phyloP scores from a whole-genome alignment of 805 yeast genomes.

The Saturnispora quitensis region DNA sequence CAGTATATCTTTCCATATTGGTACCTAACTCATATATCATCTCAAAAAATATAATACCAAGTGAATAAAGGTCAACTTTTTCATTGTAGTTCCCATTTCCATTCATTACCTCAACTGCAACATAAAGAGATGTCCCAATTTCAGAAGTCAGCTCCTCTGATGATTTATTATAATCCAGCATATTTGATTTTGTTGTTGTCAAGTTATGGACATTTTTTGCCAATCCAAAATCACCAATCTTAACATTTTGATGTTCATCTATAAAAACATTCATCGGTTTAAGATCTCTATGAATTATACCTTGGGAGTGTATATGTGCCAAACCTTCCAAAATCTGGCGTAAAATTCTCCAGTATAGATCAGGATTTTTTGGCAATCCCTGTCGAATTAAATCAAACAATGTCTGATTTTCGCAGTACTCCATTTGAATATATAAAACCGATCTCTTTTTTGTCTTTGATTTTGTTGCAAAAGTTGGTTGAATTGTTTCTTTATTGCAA shows the following conservation, averaged over 20 bases:
- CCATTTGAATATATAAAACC: conserved; percentile 94
- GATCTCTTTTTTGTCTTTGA: conserved; percentile 35
- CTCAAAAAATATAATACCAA: conserved; percentile 92
- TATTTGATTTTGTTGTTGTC: conserved; percentile 4
- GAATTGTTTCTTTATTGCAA: conserved; percentile 13
- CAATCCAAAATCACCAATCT: conserved; percentile 94
- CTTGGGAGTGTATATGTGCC: conserved; percentile 84
- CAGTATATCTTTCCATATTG: conserved; percentile 85
- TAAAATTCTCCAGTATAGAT: conserved; percentile 84
- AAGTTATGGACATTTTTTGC: conserved; percentile 78
- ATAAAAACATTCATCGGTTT: conserved; percentile 95
- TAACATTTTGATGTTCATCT: conserved; percentile 79
- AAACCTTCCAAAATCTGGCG: conserved; percentile 86
- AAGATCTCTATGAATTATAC: conserved; percentile 89
- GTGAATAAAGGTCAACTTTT: conserved; percentile 90
- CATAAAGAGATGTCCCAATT: conserved; percentile 89
- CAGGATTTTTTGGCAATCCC: conserved; percentile 59
- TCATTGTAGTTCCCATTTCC: conserved; percentile 77
- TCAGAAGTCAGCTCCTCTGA: conserved; percentile 80
- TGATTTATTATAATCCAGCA: conserved; percentile 20
- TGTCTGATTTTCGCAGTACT: conserved; percentile 93
- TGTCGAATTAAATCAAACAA: conserved; percentile 72
- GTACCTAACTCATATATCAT: conserved; percentile 84
- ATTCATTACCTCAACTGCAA: conserved; percentile 77
- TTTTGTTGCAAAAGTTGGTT: conserved; percentile 7